A percentile compares a stretch with the other conserved stretches of the same genome.
Conservation (phyloP, 768 basidiomycete species). For the Phlebiopsis gigantea region DNA sequence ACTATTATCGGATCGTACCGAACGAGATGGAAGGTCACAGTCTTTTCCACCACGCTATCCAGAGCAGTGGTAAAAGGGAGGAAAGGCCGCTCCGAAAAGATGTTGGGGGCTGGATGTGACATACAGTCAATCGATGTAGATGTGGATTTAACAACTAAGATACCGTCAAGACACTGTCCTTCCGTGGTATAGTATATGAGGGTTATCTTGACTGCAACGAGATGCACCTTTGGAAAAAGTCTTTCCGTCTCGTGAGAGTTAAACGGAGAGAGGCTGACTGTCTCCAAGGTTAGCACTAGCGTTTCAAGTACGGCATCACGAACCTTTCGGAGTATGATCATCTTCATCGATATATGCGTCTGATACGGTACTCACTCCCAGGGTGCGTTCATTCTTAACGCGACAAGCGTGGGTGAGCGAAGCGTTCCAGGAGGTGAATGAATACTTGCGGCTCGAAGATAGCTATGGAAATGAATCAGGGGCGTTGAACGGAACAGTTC, state of each 20-base stretch:
- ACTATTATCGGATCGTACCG: conserved; percentile 16
- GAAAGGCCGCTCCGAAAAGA: conserved; percentile 51
- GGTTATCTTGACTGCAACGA: not conserved
- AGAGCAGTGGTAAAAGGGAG: conserved; percentile 51
- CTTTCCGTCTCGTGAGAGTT: not conserved
- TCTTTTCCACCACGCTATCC: conserved; percentile 46
- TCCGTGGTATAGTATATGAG: not conserved
- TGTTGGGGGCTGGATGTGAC: conserved; percentile 26
- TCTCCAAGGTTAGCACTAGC: conserved; percentile 7
- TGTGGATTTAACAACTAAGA: not conserved
- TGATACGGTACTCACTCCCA: conserved; percentile 59
- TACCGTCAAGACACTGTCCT: not conserved
- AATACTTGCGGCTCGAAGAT: conserved; percentile 42
- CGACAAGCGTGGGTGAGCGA: conserved; percentile 2
- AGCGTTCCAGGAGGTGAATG: not conserved
- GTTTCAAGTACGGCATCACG: conserved; percentile 3
- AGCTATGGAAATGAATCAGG: conserved; percentile 42
- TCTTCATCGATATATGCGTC: conserved; percentile 41
- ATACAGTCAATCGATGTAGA: not conserved
- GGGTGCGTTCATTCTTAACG: conserved; percentile 50
- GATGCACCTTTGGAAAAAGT: not conserved
- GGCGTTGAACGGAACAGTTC: conserved; percentile 47
- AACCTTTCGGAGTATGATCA: conserved; percentile 38
- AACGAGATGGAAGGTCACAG: conserved; percentile 57
- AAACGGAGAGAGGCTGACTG: conserved; percentile 2